A percentile compares a stretch with the other conserved stretches of the same genome.
These are phyloP conservation scores for Colletotrichum lindemuthianum DNA, from an alignment of 2,329 filamentous ascomycete genomes.

Conservation along the genomic window DNA sequence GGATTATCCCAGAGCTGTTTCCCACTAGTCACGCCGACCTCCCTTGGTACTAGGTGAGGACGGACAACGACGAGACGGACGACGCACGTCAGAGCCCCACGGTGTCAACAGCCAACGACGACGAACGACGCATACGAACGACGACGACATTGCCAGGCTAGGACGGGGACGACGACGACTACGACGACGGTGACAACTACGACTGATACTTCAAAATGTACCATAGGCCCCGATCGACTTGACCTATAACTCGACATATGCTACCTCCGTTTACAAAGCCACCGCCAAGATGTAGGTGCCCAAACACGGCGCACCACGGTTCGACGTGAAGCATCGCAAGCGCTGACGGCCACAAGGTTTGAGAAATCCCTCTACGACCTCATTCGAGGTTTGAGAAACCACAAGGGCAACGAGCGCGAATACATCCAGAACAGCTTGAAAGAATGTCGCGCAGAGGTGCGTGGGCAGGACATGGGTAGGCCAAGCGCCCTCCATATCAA, in stretches of 20 bases:
- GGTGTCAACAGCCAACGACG: background rate
- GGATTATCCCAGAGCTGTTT: background rate
- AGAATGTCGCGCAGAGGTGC: constrained; percentile 95
- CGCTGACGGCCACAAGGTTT: constrained; percentile 71
- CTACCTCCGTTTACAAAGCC: background rate
- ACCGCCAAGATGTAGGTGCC: constrained; percentile 32
- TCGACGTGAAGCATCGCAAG: background rate
- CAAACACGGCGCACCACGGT: constrained; percentile 1
- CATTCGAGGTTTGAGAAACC: constrained; percentile 92
- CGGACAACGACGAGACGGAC: background rate
- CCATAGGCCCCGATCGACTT: constrained; percentile 14
- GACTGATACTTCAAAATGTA: too few relatives aligned
- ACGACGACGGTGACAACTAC: too few relatives aligned
- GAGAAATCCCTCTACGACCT: constrained; percentile 99
- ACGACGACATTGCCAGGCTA: too few relatives aligned
- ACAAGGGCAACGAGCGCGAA: constrained; percentile 94
- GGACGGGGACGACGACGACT: too few relatives aligned
- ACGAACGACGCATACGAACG: too few relatives aligned
- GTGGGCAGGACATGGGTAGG: constrained; percentile 90
- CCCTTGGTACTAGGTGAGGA: constrained; percentile 23
- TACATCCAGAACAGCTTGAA: constrained; percentile 94
- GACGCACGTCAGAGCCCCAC: constrained; percentile 9
- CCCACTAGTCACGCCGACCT: constrained; percentile 12
- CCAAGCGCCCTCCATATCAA: constrained; percentile 35
- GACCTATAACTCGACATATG: background rate